Base-by-base conservation (phyloP, 2,329 filamentous ascomycete species). In the Aspergillus udagawae region DNA sequence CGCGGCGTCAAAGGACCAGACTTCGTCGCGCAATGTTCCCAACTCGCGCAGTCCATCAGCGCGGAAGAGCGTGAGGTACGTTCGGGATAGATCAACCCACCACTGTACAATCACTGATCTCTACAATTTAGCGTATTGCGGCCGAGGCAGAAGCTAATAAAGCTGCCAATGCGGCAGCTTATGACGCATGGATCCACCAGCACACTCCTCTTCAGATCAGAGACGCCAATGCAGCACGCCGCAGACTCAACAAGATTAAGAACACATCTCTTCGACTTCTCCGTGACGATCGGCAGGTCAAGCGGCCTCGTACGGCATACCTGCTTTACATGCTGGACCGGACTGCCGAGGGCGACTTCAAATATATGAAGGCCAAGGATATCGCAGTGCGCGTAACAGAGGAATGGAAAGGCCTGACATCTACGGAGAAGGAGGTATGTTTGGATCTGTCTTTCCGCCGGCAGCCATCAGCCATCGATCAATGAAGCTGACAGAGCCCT, bases 141-240 rank as follows among this genome's bases (percentile, higher is more conserved):
- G 79, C 82, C 51, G 62, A 79, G 20, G 81, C 80, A 52, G 77
- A 76, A 55, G 66, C 80, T 57, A 79, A 77, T 62, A 78, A 69
- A 21, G 75, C 73, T 44, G 71, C 74, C 14, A 80, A 79, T 51
- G 63, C 69, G 21, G 71, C 73, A 21, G 75, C 73, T 14, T 81
- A 80, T 66, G 73, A 80, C 29, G 67, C 77, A 57, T 89, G 83
- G 83, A 69, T 89, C 21, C 69, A 79, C 32, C 73, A 70, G 3
- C 72, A 86, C 65, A 83, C 82, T 1, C 80, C 83, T 9, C 74
- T 82, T 4, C 69, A 86, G 65, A 87, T 89, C 63, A 75, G 74
- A 49, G 57, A 76, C 3, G 86, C 86, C 56, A 89, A 89, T 68
- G 66, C 62, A 10, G 86, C 86, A 10, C 83, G 86, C 41, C 57